Evolutionary conservation across 805 yeast species (phyloP).

Genomic region (Lipomyces lipofer): DNA sequence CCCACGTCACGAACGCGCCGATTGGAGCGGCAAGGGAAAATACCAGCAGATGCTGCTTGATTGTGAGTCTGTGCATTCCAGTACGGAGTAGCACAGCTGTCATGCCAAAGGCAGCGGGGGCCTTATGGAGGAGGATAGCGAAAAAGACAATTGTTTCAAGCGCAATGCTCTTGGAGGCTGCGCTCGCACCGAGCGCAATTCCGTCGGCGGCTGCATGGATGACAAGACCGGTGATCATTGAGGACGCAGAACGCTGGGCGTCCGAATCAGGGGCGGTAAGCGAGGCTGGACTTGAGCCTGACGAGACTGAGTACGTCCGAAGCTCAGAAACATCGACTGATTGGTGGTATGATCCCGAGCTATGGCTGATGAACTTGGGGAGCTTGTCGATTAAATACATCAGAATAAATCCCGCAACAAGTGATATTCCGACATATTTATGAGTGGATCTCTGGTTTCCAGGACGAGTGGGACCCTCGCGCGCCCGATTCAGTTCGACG

Average conservation of each 20-base stretch:
- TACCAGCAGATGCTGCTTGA: conserved; percentile 50
- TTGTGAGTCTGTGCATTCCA: conserved; percentile 39
- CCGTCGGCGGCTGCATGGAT: conserved; percentile 75
- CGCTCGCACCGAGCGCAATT: conserved; percentile 65
- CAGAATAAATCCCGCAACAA: conserved; percentile 55
- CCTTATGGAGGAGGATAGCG: conserved; percentile 67
- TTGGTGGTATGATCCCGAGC: conserved; percentile 10
- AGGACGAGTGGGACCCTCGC: too few species aligned
- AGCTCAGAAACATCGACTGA: conserved; percentile 37
- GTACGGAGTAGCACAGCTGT: conserved; percentile 52
- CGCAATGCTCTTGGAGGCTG: conserved; percentile 43
- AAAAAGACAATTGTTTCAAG: conserved; percentile 52
- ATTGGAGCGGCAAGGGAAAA: conserved; percentile 66
- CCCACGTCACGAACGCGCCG: conserved; percentile 55
- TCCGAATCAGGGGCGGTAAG: background rate
- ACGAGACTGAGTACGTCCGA: conserved; percentile 28
- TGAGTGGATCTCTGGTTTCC: conserved; percentile 8
- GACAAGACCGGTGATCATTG: conserved; percentile 61
- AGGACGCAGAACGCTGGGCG: conserved; percentile 12
- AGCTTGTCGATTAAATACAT: conserved; percentile 55
- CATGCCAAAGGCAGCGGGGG: conserved; percentile 74
- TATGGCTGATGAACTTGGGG: conserved; percentile 29
- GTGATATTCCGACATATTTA: conserved; percentile 47
- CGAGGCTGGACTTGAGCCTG: conserved; percentile 3
- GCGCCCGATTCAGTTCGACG: too few species aligned